Evolutionary conservation across 768 basidiomycete species (phyloP).

Genomic region (Calocera cornea): DNA sequence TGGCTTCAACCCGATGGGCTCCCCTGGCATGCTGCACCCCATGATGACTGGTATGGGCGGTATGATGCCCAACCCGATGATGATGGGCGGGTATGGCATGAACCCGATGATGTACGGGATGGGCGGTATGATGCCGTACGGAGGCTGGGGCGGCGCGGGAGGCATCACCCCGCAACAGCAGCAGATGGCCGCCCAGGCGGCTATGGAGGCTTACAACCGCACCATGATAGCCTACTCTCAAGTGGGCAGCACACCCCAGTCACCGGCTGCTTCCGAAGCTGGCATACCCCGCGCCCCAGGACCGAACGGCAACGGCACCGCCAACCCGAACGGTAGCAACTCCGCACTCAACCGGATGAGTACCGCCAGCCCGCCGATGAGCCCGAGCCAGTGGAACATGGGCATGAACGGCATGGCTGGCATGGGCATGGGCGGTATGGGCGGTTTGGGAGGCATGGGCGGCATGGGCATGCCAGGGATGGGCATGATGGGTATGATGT

Average conservation of each 20-base stretch:
- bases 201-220: conserved; percentile 62
- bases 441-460: conserved; percentile 14
- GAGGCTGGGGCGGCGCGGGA: conserved; percentile 24
- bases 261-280: conserved; percentile 15
- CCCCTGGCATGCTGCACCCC: conserved; percentile 8
- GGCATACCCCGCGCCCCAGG: conserved; percentile 3
- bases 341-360: conserved; percentile 13
- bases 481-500: conserved; percentile 13
- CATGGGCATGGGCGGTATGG: conserved; percentile 20
- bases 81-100: conserved; percentile 38
- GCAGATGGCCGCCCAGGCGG: conserved; percentile 62
- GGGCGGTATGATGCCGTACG: conserved; percentile 29
- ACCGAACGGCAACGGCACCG: neutral
- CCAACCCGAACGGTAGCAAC: conserved; percentile 6
- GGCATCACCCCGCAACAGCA: conserved; percentile 33
- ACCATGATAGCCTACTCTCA: conserved; percentile 23
- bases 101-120: conserved; percentile 24
- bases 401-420: conserved; percentile 12
- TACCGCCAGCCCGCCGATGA: conserved; percentile 10
- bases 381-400: conserved; percentile 6
- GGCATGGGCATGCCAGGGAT: conserved; percentile 21
- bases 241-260: conserved; percentile 14
- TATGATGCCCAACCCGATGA: conserved; percentile 66
- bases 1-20: conserved; percentile 13
- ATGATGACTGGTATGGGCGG: conserved; percentile 15